phyloP scores from a whole-genome alignment of 805 yeast genomes.

The Scheffersomyces coipomensis region DNA sequence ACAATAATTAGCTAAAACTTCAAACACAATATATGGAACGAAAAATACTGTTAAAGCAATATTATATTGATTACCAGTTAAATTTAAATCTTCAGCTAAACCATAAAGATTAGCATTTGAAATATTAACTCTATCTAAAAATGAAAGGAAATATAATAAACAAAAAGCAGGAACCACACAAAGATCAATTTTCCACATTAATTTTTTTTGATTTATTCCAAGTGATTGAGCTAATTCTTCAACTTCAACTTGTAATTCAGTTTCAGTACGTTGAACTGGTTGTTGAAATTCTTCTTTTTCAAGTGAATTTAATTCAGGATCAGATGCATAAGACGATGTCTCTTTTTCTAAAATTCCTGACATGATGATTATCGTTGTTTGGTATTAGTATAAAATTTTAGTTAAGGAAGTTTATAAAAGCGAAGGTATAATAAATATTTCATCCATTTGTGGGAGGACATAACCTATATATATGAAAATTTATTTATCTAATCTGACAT shows the following conservation, averaged over 20 bases:
- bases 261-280: neutral
- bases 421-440: too few species aligned
- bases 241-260: conserved; percentile 9
- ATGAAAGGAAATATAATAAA: conserved; percentile 70
- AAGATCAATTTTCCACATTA: conserved; percentile 65
- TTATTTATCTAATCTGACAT: too few species aligned
- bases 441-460: too few species aligned
- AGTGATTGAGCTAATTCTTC: conserved; percentile 21
- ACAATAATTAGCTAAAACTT: conserved; percentile 61
- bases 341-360: neutral
- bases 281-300: neutral
- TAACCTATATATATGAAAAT: too few species aligned
- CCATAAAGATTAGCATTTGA: conserved; percentile 80
- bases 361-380: neutral
- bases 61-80: conserved; percentile 60
- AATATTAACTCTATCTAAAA: conserved; percentile 78
- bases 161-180: conserved; percentile 79
- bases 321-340: neutral
- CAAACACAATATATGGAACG: conserved; percentile 66
- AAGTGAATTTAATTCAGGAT: neutral
- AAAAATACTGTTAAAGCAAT: conserved; percentile 68
- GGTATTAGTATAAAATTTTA: too few species aligned
- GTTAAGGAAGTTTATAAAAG: too few species aligned
- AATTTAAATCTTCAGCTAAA: conserved; percentile 50
- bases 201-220: conserved; percentile 52